A percentile compares a stretch with the other conserved stretches of the same genome.
These are phyloP conservation scores for Termitomyces sp. DNA, from an alignment of 768 basidiomycete genomes.

Conservation along the genomic window DNA sequence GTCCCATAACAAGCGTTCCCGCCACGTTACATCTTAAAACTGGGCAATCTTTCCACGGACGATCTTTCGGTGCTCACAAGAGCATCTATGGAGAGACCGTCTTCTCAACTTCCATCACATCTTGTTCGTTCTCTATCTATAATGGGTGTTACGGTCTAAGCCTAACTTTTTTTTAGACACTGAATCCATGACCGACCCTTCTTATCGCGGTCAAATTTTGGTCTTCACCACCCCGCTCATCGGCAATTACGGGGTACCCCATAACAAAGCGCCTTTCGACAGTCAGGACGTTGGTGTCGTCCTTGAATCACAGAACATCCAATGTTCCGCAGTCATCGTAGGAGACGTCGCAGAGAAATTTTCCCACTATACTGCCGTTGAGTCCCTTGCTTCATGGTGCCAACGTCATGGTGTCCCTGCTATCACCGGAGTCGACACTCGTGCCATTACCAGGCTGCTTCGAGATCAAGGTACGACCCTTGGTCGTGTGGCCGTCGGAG, in stretches of 20 bases:
- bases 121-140: constrained; percentile 53
- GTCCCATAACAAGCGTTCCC: constrained; percentile 46
- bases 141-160: neutral
- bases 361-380: constrained; percentile 91
- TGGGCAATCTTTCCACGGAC: constrained; percentile 88
- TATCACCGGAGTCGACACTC: constrained; percentile 95
- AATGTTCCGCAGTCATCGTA: constrained; percentile 90
- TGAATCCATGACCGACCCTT: constrained; percentile 99
- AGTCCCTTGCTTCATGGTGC: constrained; percentile 93
- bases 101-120: constrained; percentile 98
- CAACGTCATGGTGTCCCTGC: constrained; percentile 84
- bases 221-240: constrained; percentile 99
- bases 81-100: constrained; percentile 96
- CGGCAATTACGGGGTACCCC: constrained; percentile 96
- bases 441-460: constrained; percentile 88
- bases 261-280: constrained; percentile 68
- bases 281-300: constrained; percentile 78
- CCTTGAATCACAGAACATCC: constrained; percentile 85
- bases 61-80: constrained; percentile 82
- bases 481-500: constrained; percentile 82
- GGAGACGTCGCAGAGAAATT: constrained; percentile 93
- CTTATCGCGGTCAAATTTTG: constrained; percentile 95
- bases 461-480: constrained; percentile 98
- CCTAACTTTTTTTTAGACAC: constrained; percentile 59
- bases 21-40: constrained; percentile 90